Percentiles rank a stretch among this genome's conserved stretches.
Conservation (phyloP, 768 basidiomycete genomes). For the Tylopilus cervinicoccineus region DNA sequence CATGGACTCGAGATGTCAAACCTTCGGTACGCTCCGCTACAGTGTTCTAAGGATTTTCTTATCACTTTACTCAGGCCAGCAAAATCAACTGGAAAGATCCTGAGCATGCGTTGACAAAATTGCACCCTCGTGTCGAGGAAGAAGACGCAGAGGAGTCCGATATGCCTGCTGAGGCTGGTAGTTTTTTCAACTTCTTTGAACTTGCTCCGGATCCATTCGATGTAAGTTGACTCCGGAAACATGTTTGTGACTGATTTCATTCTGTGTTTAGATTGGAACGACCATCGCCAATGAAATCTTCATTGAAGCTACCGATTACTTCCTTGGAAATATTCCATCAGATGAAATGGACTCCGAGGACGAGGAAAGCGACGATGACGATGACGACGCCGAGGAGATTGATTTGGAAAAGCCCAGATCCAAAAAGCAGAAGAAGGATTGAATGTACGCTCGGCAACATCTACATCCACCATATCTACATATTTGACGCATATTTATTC, state of each 20-base stretch:
- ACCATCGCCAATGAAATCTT: conserved; percentile 75
- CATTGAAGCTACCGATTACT: conserved; percentile 77
- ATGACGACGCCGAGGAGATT: conserved; percentile 81
- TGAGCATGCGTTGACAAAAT: conserved; percentile 70
- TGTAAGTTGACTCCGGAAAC: conserved; percentile 39
- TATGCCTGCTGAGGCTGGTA: conserved; percentile 61
- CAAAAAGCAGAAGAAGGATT: conserved; percentile 61
- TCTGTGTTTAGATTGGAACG: conserved; percentile 54
- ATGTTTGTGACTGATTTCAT: conserved; percentile 6
- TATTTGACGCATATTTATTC: conserved; percentile 26
- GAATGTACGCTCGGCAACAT: conserved; percentile 15
- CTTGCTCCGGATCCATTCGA: conserved; percentile 59
- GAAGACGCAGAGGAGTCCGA: conserved; percentile 57
- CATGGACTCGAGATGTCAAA: conserved; percentile 72
- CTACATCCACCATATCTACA: conserved; percentile 11
- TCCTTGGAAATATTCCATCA: conserved; percentile 61
- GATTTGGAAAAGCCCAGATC: conserved; percentile 80
- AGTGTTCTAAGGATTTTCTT: neutral
- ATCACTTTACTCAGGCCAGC: conserved; percentile 39
- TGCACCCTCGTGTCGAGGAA: conserved; percentile 63
- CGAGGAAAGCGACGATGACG: conserved; percentile 65
- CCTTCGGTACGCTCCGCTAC: conserved; percentile 47
- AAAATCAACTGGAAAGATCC: conserved; percentile 83
- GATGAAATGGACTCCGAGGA: conserved; percentile 65
- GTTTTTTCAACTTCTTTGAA: conserved; percentile 89